Base-by-base conservation (phyloP, 768 basidiomycete genomes). In the Termitomyces sp. region DNA sequence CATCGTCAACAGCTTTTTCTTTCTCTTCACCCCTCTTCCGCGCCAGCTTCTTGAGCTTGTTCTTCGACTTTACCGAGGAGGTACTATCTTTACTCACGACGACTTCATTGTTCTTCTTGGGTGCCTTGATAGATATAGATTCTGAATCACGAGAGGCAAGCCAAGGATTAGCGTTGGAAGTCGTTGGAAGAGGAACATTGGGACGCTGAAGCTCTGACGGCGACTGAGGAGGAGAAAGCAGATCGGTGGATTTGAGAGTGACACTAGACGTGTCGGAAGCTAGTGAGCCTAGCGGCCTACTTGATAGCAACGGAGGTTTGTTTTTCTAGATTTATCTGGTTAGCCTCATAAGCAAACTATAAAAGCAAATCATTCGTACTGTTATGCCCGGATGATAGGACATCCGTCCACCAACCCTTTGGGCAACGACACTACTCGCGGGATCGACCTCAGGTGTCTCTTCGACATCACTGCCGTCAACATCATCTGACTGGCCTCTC, bases 31-130 rank as follows among this genome's bases (percentile, higher is more conserved):
- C 79, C 20, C 75, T 74, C 66, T 88, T 90, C 64, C 72, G 74
- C 16, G 70, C 72, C 47, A 80, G 75, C 66, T 93, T 96, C 66
- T 85, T 84, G 50, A 95, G 78, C 66, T 85, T 86, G 70, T 88
- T 84, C 64, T 86, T 86, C 2, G 88, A 85, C 68, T 92, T 93
- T 43, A 83, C 79, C 32, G 74, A 69, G 8, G 77, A 69, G 26
- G 76, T 77, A 63, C 87, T 88, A 60, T 82, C 80, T 66, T 92
- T 94, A 63, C 82, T 80, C 23, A 93, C 82, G 4, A 84, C 71
- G 10, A 91, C 77, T 59, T 88, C 83, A 70, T 94, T 95, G 61
- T 82, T 82, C 70, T 89, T 93, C 60, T 85, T 84, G 0, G 85
- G 75, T 3, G 76, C 72, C 55, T 84, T 88, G 23, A 72, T 69